Conservation (phyloP, 2,329 filamentous ascomycete species). For the Aureobasidium namibiae region DNA sequence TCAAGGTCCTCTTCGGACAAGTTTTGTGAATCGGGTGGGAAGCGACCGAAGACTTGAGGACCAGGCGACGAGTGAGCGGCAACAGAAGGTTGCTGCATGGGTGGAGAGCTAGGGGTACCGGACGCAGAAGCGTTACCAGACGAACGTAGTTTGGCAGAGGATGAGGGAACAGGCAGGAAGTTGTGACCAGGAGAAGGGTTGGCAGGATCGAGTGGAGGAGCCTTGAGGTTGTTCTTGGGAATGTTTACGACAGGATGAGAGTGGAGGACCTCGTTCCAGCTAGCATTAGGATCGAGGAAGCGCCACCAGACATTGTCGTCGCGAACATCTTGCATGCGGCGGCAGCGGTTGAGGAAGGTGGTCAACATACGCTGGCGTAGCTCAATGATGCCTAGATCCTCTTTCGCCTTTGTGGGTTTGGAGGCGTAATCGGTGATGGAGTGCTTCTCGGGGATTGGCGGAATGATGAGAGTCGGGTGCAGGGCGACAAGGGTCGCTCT, state of each 20-base stretch:
- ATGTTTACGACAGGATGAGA: constrained; percentile 85
- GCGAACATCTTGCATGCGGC: constrained; percentile 82
- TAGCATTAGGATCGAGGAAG: constrained; percentile 94
- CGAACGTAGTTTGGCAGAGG: constrained; percentile 75
- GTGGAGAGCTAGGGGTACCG: constrained; percentile 48
- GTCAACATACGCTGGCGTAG: constrained; percentile 92
- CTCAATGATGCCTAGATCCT: constrained; percentile 95
- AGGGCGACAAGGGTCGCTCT: constrained; percentile 81
- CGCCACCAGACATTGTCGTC: constrained; percentile 96
- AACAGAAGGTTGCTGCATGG: constrained; percentile 42
- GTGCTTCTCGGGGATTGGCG: constrained; percentile 97
- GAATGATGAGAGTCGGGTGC: constrained; percentile 90
- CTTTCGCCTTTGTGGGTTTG: constrained; percentile 95
- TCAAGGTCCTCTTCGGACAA: constrained; percentile 86
- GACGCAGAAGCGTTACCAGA: constrained; percentile 35
- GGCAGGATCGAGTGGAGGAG: constrained; percentile 90
- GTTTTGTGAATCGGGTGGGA: constrained; percentile 68
- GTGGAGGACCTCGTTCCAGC: constrained; percentile 95
- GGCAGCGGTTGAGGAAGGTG: constrained; percentile 89
- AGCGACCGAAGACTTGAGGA: constrained; percentile 63
- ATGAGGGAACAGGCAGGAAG: constrained; percentile 77
- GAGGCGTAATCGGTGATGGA: constrained; percentile 98
- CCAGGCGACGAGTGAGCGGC: constrained; percentile 51
- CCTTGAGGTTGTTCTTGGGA: constrained; percentile 88
- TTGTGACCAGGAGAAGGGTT: constrained; percentile 81